phyloP scores from a whole-genome alignment of 352 stramenopile genomes.

The Phytophthora pluvialis region DNA sequence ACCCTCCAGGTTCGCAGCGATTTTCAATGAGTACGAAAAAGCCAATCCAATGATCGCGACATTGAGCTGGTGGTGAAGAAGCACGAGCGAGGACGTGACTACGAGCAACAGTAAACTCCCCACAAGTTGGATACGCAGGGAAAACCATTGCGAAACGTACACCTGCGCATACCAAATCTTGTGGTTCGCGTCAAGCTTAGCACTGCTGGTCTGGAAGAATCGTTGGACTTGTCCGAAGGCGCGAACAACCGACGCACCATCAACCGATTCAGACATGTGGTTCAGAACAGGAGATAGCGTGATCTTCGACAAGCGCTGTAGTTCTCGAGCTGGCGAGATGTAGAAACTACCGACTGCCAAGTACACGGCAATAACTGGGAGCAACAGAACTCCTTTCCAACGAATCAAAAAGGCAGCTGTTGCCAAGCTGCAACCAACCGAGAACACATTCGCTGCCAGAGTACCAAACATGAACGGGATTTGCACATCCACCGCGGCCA shows the following conservation, averaged over 20 bases:
- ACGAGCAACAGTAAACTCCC: constrained; percentile 90
- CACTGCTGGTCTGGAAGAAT: constrained; percentile 33
- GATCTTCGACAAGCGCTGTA: constrained; percentile 58
- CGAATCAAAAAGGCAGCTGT: constrained; percentile 88
- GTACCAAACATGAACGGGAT: constrained; percentile 51
- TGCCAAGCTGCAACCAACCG: constrained; percentile 72
- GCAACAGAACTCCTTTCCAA: constrained; percentile 77
- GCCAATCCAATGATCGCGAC: constrained; percentile 82
- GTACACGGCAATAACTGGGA: constrained; percentile 88
- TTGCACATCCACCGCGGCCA: constrained; percentile 90
- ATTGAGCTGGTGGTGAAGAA: constrained; percentile 44
- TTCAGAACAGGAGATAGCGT: constrained; percentile 55
- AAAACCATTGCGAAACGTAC: constrained; percentile 56
- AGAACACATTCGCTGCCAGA: constrained; percentile 75
- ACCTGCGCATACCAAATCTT: constrained; percentile 48
- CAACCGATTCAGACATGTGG: constrained; percentile 57
- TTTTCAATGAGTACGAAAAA: constrained; percentile 91
- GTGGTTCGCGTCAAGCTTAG: constrained; percentile 49
- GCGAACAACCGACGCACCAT: constrained; percentile 59
- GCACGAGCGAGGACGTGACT: constrained; percentile 52
- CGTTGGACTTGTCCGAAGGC: constrained; percentile 58
- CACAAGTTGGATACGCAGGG: constrained; percentile 71
- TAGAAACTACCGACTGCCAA: constrained; percentile 52
- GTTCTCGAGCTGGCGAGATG: constrained; percentile 55
- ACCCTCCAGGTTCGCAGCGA: constrained; percentile 82